These are phyloP conservation scores for Tulasnella sp. DNA, from an alignment of 768 basidiomycete species.

Conservation along the genomic window DNA sequence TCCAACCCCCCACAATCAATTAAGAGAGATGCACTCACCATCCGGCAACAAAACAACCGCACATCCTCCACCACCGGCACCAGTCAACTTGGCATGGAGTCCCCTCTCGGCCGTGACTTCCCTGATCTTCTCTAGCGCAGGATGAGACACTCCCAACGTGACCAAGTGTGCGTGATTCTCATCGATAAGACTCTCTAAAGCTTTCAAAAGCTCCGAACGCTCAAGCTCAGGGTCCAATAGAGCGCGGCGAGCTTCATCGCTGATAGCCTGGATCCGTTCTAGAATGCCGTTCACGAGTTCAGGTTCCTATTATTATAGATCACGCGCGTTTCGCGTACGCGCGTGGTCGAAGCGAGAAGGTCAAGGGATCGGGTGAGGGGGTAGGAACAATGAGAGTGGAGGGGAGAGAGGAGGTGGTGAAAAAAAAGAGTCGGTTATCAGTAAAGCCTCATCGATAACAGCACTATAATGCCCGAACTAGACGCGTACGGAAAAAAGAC, in stretches of 20 bases:
- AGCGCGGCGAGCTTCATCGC: conserved; percentile 71
- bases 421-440: conserved; percentile 17
- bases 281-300: conserved; percentile 74
- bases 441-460: conserved; percentile 15
- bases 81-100: conserved; percentile 90
- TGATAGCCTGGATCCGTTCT: conserved; percentile 76
- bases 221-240: conserved; percentile 71
- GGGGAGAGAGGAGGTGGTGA: conserved; percentile 4
- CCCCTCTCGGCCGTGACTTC: conserved; percentile 62
- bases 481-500: conserved; percentile 31
- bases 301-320: conserved; percentile 57
- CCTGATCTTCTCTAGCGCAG: conserved; percentile 76
- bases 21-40: conserved; percentile 49
- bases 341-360: conserved; percentile 10
- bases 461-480: background rate
- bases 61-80: conserved; percentile 96
- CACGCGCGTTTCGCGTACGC: background rate
- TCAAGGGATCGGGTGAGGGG: background rate
- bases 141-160: conserved; percentile 86
- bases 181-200: conserved; percentile 73
- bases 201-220: conserved; percentile 59
- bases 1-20: background rate
- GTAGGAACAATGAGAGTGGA: background rate
- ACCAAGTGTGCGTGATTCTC: conserved; percentile 88
- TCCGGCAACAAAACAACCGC: conserved; percentile 93